These are phyloP conservation scores for Epichloe sibirici DNA, from an alignment of 2,329 filamentous ascomycete species.

Conservation along the genomic window DNA sequence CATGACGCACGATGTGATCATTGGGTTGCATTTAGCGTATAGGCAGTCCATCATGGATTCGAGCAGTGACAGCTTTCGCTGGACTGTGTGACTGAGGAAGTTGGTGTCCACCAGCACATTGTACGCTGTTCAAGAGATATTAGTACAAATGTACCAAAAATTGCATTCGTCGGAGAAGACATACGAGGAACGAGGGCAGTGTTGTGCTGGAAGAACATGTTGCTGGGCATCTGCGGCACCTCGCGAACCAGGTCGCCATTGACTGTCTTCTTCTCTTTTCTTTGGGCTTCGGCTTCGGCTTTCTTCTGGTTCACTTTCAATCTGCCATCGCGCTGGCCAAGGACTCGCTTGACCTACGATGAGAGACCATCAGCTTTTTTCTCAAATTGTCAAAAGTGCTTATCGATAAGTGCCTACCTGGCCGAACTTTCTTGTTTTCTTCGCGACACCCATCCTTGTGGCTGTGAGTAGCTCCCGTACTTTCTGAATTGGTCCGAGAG, in stretches of 20 bases:
- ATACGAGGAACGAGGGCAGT: conserved; percentile 58
- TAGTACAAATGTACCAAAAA: background rate
- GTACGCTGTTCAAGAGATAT: conserved; percentile 8
- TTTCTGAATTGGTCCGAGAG: background rate
- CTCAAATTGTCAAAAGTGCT: conserved; percentile 1
- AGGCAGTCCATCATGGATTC: conserved; percentile 89
- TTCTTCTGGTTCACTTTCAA: conserved; percentile 71
- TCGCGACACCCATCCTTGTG: conserved; percentile 65
- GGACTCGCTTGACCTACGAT: conserved; percentile 63
- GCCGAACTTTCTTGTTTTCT: conserved; percentile 87
- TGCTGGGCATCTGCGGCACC: conserved; percentile 69
- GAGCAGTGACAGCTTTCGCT: conserved; percentile 77
- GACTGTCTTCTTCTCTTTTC: conserved; percentile 45
- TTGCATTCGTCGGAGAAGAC: background rate
- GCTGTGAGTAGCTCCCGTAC: background rate
- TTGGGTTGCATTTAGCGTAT: conserved; percentile 80
- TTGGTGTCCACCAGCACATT: conserved; percentile 74
- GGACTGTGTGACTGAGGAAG: conserved; percentile 82
- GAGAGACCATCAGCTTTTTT: background rate
- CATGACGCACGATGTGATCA: conserved; percentile 69
- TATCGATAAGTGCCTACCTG: conserved; percentile 33
- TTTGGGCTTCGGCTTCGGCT: conserved; percentile 43
- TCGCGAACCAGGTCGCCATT: conserved; percentile 57
- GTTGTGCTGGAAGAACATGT: conserved; percentile 84
- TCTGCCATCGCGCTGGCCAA: conserved; percentile 67